A percentile compares a stretch with the other conserved stretches of the same genome.
Evolutionary conservation across 768 basidiomycete genomes (phyloP).

Genomic region (Serendipita indica): DNA sequence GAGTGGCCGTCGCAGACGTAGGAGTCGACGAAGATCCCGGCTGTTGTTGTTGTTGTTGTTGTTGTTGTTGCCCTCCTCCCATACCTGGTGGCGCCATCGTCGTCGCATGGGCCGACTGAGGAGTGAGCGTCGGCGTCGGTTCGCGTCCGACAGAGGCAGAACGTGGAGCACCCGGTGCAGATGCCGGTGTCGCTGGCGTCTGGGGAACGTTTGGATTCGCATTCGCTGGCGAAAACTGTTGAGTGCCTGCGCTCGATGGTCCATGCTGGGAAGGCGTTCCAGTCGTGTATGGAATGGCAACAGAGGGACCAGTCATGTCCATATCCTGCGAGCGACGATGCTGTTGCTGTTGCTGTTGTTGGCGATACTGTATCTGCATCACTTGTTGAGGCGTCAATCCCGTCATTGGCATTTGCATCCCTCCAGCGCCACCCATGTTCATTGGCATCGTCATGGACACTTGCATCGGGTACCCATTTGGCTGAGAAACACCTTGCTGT

Average conservation of each 20-base stretch:
- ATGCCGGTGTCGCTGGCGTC: neutral
- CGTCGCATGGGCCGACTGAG: neutral
- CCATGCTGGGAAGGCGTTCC: too few relatives aligned
- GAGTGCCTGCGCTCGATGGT: too few relatives aligned
- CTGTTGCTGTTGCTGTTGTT: conserved; percentile 15
- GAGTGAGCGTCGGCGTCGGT: neutral
- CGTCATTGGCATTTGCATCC: conserved; percentile 14
- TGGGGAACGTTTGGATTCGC: neutral
- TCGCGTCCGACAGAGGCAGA: conserved; percentile 8
- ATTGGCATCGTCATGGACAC: too few relatives aligned
- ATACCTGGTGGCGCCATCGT: conserved; percentile 19
- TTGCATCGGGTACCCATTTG: too few relatives aligned
- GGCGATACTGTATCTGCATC: conserved; percentile 15
- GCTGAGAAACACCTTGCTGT: too few relatives aligned
- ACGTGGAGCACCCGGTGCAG: neutral
- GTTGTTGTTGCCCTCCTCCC: conserved; percentile 16
- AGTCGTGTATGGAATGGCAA: too few relatives aligned
- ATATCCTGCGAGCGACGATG: too few relatives aligned
- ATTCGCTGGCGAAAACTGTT: neutral
- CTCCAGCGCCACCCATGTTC: too few relatives aligned
- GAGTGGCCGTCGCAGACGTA: neutral
- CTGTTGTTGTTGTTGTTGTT: conserved; percentile 14
- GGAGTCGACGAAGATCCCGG: neutral
- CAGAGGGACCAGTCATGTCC: too few relatives aligned
- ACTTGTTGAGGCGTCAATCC: conserved; percentile 19